Base-by-base conservation (phyloP, 2,329 filamentous ascomycete species). In the Trichoderma gracile region DNA sequence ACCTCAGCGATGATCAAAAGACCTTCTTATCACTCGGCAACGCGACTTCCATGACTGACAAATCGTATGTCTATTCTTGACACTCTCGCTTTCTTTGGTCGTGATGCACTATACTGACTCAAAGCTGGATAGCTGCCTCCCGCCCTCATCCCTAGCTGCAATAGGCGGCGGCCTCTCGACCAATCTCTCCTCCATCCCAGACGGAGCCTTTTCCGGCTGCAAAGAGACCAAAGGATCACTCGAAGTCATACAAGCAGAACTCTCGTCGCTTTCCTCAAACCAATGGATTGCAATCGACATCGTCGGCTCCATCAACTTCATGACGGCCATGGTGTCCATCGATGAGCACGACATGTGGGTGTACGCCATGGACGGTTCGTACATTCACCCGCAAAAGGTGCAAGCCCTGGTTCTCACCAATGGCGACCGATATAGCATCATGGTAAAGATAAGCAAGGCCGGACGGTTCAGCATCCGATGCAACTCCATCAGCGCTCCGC, bases 391-490 rank as follows among this genome's bases (percentile, higher is more conserved):
- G 3, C 76, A 81, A 58, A 76, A 76, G 4, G 81, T 82, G 1
- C 77, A 86, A 14, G 79, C 78, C 10, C 72, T 86, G 23, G 69
- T 71, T 0, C 69, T 86, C 5, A 75, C 76, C 67, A 85, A 83
- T 65, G 84, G 84, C 14, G 82, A 74, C 19, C 79, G 84, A 5
- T 85, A 81, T 69, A 84, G 83, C 0, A 75, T 86, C 1, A 70
- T 86, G 54, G 69, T 84, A 66, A 73, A 79, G 65, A 74, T 85
- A 5, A 73, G 80, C 47, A 77, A 79, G 46, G 70, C 78, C 0
- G 82, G 81, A 0, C 74, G 82, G 64, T 88, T 84, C 71, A 80
- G 80, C 7, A 81, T 88, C 38, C 84, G 86, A 3, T 76, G 83
- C 46, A 80, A 82, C 27, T 80, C 82, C 17, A 74, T 76, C 15